These are phyloP conservation scores for Vicia villosa DNA, from an alignment of 306 rosid genomes.

Conservation along the genomic window DNA sequence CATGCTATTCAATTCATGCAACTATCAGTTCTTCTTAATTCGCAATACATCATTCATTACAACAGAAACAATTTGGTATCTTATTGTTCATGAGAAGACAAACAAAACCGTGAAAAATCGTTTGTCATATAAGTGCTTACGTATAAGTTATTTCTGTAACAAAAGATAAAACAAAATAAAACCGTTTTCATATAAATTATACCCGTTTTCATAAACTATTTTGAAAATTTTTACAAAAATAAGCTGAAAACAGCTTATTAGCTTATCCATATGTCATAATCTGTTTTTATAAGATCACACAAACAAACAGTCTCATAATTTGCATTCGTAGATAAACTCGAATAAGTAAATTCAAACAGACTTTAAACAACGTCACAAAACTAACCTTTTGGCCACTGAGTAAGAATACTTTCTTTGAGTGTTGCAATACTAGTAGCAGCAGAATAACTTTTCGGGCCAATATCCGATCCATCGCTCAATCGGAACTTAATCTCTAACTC, in stretches of 20 bases:
- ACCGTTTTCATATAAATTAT: neutral
- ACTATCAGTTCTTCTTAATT: neutral
- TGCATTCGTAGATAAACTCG: too few species aligned
- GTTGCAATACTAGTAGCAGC: conserved; percentile 73
- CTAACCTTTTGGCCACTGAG: conserved; percentile 95
- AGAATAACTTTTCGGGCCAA: conserved; percentile 80
- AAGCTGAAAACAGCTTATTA: neutral
- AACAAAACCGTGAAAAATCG: neutral
- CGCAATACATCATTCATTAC: neutral
- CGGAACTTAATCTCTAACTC: conserved; percentile 84
- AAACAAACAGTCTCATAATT: neutral
- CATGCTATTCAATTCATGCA: neutral
- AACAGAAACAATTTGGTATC: conserved; percentile 23
- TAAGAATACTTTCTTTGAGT: conserved; percentile 78
- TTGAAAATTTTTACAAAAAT: neutral
- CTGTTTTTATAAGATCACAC: neutral
- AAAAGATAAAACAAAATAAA: neutral
- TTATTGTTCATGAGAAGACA: neutral
- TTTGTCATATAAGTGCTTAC: neutral
- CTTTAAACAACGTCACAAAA: neutral
- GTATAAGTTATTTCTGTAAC: neutral
- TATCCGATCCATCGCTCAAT: conserved; percentile 85
- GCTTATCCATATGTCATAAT: neutral
- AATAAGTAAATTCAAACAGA: neutral
- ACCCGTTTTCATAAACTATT: neutral